A percentile compares a stretch with the other conserved stretches of the same genome.
Conservation (phyloP, 2,329 filamentous ascomycete genomes). For the Canariomyces notabilis region DNA sequence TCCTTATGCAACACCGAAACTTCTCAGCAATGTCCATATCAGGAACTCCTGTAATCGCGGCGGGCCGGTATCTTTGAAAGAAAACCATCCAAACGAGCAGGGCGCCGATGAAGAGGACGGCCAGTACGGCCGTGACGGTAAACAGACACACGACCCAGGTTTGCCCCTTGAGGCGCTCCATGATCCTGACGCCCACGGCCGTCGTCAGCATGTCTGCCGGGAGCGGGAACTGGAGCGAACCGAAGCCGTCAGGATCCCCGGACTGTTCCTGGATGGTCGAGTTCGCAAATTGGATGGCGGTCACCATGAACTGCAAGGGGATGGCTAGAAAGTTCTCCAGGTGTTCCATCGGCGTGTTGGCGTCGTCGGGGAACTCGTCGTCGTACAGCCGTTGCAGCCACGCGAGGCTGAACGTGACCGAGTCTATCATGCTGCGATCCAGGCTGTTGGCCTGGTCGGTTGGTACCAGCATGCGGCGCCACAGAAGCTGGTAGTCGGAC, state of each 20-base stretch:
- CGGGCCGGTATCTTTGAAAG: too few species aligned
- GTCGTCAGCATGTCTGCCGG: neutral
- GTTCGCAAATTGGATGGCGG: constrained; percentile 6
- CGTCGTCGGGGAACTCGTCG: constrained; percentile 8
- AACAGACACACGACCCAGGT: neutral
- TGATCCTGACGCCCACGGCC: neutral
- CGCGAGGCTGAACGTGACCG: neutral
- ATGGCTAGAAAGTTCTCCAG: constrained; percentile 11
- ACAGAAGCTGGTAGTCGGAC: neutral
- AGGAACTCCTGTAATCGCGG: too few species aligned
- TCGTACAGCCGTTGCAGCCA: constrained; percentile 8
- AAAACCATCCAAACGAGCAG: too few species aligned
- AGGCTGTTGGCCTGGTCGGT: neutral
- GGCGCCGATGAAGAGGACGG: neutral
- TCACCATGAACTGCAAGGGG: constrained; percentile 7
- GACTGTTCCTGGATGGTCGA: neutral
- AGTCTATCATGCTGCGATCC: neutral
- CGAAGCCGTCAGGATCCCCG: too few species aligned
- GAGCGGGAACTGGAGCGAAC: too few species aligned
- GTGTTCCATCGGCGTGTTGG: constrained; percentile 2
- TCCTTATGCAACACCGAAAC: too few species aligned
- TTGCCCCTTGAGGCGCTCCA: neutral
- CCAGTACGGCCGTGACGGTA: neutral
- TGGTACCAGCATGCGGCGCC: neutral
- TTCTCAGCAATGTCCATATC: too few species aligned